phyloP scores from a whole-genome alignment of 495 filamentous ascomycete species.

The Xylona heveae region DNA sequence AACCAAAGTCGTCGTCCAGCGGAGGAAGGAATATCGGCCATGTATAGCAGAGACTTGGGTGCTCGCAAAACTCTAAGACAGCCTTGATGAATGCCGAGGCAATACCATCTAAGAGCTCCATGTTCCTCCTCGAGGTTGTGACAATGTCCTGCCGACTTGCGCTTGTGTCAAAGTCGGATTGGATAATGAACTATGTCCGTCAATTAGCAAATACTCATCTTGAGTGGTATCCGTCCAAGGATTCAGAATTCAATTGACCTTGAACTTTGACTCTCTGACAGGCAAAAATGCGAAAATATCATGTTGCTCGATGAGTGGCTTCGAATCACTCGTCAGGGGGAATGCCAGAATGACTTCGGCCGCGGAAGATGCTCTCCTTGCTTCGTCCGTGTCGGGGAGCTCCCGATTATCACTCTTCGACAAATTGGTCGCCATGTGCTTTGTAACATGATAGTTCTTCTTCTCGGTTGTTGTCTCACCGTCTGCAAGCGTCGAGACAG shows the following conservation, averaged over 20 bases:
- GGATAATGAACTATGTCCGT: slow-evolving; percentile 27
- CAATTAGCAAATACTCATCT: neutral
- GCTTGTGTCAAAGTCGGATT: slow-evolving; percentile 23
- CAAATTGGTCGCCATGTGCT: slow-evolving; percentile 7
- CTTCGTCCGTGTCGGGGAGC: slow-evolving; percentile 8
- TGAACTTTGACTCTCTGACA: slow-evolving; percentile 15
- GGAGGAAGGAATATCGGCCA: slow-evolving; percentile 15
- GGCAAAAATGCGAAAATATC: slow-evolving; percentile 21
- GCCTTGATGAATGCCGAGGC: slow-evolving; percentile 12
- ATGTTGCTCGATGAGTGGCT: slow-evolving; percentile 11
- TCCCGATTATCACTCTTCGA: slow-evolving; percentile 14
- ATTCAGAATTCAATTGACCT: slow-evolving; percentile 6
- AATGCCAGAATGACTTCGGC: slow-evolving; percentile 21
- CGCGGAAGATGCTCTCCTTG: slow-evolving; percentile 6
- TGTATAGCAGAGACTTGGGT: slow-evolving; percentile 9
- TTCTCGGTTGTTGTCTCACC: neutral
- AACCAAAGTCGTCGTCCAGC: slow-evolving; percentile 3
- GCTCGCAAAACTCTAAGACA: slow-evolving; percentile 11
- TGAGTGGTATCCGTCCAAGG: neutral
- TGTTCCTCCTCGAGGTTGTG: slow-evolving; percentile 10
- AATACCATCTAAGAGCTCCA: slow-evolving; percentile 8
- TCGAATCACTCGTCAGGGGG: slow-evolving; percentile 11
- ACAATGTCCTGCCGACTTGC: slow-evolving; percentile 22
- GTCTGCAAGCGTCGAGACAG: neutral
- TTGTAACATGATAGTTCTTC: slow-evolving; percentile 12